Base-by-base conservation (phyloP, 192 early-diverging fungal genomes). In the Dimargaris cristalligena region DNA sequence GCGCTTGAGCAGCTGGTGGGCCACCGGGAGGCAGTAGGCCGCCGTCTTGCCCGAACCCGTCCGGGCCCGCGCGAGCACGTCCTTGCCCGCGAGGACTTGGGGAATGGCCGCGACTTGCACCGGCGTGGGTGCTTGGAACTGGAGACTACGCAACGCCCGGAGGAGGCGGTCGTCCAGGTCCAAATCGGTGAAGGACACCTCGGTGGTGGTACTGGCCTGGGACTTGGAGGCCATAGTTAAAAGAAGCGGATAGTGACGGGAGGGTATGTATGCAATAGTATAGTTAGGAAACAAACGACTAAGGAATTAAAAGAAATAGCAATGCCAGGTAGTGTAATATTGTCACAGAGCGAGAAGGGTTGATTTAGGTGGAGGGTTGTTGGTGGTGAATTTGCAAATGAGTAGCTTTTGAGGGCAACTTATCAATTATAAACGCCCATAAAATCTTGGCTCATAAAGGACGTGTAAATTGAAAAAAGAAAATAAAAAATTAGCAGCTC, bases 21-120 rank as follows among this genome's bases (percentile, higher is more conserved):
- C 67, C 20, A 96, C 70, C 0, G 95, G 93, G 26, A 96, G 65
- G 52, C 84, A 81, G 71, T 93, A 99, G 3, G 95, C 95, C 20
- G 91, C 88, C 6, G 95, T 97, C 72, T 99, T 99, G 62, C 95
- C 95, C 28, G 86, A 89, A 30, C 95, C 95, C 0, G 93, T 99
- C 48, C 89, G 78, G 25, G 95, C 93, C 44, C 84, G 74, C 13
- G 91, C 95, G 45, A 96, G 72, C 52, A 99, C 84, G 63, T 99
- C 93, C 63, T 90, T 94, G 44, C 95, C 93, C 33, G 83, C 67
- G 6, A 99, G 74, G 23, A 90, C 90, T 8, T 96, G 76, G 11
- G 95, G 92, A 60, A 99, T 94, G 1, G 85, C 84, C 32, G 79
- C 81, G 34, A 79, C 73, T 71, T 99, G 95, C 13, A 99, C 85